Evolutionary conservation across 163 green algal species (phyloP).

Genomic region (Coccomyxa subellipsoidea): DNA sequence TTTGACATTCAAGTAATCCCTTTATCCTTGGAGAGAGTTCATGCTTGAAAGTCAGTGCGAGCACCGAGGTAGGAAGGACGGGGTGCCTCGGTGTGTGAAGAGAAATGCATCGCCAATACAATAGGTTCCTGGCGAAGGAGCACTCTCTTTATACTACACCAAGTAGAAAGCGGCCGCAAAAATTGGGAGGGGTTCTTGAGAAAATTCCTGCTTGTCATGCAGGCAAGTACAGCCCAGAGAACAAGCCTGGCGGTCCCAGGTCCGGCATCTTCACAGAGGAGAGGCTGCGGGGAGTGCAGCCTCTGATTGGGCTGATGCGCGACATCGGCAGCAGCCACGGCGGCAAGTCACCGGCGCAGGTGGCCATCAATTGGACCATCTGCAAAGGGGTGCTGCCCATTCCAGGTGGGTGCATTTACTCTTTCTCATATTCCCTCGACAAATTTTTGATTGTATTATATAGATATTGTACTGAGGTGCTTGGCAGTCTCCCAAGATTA

Average conservation of each 20-base stretch:
- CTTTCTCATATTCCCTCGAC: background rate
- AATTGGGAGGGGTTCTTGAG: no score
- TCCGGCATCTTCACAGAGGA: constrained; percentile 38
- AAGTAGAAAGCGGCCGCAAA: no score
- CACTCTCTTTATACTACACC: no score
- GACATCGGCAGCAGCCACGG: constrained; percentile 47
- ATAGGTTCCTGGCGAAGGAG: no score
- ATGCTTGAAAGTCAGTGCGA: background rate
- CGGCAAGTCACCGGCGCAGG: constrained; percentile 50
- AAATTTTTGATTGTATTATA: background rate
- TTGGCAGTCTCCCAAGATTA: no score
- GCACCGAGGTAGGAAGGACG: no score
- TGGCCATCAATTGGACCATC: constrained; percentile 82
- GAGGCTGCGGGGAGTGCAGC: constrained; percentile 33
- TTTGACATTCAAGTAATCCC: background rate
- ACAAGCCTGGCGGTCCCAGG: constrained; percentile 37
- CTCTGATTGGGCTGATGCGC: constrained; percentile 58
- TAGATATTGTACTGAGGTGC: no score
- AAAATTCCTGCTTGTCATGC: no score
- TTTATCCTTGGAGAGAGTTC: background rate
- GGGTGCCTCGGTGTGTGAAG: no score
- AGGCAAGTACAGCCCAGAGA: constrained; percentile 54
- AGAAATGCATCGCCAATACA: no score
- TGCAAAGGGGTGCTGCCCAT: constrained; percentile 85
- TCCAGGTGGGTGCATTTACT: constrained; percentile 43